Conservation (phyloP, 345 rosid genomes). For the Gossypium australe region DNA sequence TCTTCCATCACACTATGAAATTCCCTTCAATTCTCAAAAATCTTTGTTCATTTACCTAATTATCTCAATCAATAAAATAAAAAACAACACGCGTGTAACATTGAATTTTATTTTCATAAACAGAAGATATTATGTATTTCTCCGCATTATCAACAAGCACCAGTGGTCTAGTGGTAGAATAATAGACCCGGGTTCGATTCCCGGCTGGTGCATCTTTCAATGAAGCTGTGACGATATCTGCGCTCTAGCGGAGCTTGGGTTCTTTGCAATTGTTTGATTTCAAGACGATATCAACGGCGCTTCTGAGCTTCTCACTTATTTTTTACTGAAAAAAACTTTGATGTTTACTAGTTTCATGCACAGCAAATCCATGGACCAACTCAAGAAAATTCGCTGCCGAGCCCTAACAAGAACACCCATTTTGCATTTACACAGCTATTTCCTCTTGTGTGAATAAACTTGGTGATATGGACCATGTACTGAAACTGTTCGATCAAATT, state of each 20-base stretch:
- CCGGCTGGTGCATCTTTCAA: too few relatives aligned
- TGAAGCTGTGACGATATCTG: background rate
- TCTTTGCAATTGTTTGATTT: background rate
- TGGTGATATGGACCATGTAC: conserved; percentile 18
- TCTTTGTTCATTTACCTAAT: too few relatives aligned
- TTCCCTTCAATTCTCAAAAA: too few relatives aligned
- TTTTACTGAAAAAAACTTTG: too few relatives aligned
- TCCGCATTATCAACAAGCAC: too few relatives aligned
- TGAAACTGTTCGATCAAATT: background rate
- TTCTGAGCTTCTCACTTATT: background rate
- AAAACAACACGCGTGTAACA: too few relatives aligned
- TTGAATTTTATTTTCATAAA: too few relatives aligned
- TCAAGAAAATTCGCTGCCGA: conserved; percentile 50
- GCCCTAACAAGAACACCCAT: conserved; percentile 22
- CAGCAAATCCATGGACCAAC: conserved; percentile 22
- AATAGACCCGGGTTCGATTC: too few relatives aligned
- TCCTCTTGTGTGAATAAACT: conserved; percentile 17
- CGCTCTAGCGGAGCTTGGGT: background rate
- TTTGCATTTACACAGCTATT: conserved; percentile 32
- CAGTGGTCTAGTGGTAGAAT: too few relatives aligned
- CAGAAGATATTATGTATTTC: rapidly evolving
- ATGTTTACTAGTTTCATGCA: background rate
- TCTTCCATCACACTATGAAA: too few relatives aligned
- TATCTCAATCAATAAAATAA: too few relatives aligned
- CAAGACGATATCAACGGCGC: background rate